Evolutionary conservation across 192 early-diverging fungal genomes (phyloP).

Genomic region (Funneliformis geosporum): DNA sequence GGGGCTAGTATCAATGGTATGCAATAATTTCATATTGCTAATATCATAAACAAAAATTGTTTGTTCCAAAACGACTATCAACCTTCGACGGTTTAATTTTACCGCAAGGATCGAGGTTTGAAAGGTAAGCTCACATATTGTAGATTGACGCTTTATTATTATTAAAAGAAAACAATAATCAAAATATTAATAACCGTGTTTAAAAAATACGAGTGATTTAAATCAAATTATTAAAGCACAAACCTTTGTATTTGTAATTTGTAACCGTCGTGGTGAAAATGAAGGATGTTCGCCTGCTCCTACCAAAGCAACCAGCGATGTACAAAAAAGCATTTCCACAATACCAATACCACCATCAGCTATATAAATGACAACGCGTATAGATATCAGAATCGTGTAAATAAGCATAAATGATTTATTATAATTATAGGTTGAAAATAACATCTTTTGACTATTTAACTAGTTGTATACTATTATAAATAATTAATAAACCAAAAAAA

Average conservation of each 20-base stretch:
- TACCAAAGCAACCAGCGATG: slow-evolving; percentile 93
- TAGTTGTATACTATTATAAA: neutral
- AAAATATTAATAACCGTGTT: neutral
- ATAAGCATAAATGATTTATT: too few species aligned
- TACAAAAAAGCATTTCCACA: slow-evolving; percentile 97
- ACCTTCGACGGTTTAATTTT: slow-evolving; percentile 90
- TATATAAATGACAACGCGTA: slow-evolving; percentile 34
- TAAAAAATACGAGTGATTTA: neutral
- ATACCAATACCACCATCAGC: slow-evolving; percentile 89
- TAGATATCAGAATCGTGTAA: neutral
- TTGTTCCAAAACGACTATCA: slow-evolving; percentile 94
- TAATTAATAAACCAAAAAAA: neutral
- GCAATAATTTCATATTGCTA: slow-evolving; percentile 95
- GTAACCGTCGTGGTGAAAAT: slow-evolving; percentile 84
- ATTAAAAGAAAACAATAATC: neutral
- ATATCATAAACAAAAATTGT: slow-evolving; percentile 98
- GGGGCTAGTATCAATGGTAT: slow-evolving; percentile 93
- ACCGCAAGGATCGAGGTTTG: slow-evolving; percentile 90
- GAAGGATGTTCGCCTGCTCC: slow-evolving; percentile 89
- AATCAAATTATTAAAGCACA: slow-evolving; percentile 4
- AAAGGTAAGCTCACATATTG: slow-evolving; percentile 97
- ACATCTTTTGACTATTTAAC: neutral
- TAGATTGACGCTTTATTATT: slow-evolving; percentile 76
- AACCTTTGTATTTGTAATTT: slow-evolving; percentile 98
- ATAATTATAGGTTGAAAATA: neutral